Percentiles rank a stretch among this genome's conserved stretches.
Evolutionary conservation across 179 eudicot genomes (phyloP).

Genomic region (Nepenthes alata): DNA sequence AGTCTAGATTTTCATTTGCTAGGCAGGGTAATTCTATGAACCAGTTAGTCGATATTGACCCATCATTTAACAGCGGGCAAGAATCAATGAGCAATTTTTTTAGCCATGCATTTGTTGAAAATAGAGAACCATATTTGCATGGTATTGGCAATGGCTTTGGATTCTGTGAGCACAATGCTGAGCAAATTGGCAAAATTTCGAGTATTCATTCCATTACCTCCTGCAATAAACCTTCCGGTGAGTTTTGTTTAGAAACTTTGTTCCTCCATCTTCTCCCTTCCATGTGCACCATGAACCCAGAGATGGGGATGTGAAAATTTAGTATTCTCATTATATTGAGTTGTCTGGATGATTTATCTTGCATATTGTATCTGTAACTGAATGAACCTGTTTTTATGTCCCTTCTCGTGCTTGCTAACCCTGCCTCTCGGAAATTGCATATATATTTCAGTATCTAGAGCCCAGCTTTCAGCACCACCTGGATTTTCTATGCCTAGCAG

Average conservation of each 20-base stretch:
- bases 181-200: slow-evolving; percentile 27
- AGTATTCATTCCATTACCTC: slow-evolving; percentile 30
- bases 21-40: slow-evolving; percentile 56
- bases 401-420: slow-evolving; percentile 2
- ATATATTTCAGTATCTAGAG: slow-evolving; percentile 42
- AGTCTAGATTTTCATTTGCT: slow-evolving; percentile 97
- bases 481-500: slow-evolving; percentile 68
- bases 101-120: slow-evolving; percentile 32
- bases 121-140: slow-evolving; percentile 27
- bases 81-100: slow-evolving; percentile 18
- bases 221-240: slow-evolving; percentile 43
- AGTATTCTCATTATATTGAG: too few species aligned
- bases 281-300: not conserved
- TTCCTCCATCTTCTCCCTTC: not conserved
- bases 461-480: slow-evolving; percentile 83
- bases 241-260: slow-evolving; percentile 9
- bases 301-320: too few species aligned
- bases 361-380: not conserved
- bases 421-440: not conserved
- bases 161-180: slow-evolving; percentile 28
- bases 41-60: slow-evolving; percentile 22
- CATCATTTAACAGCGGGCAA: slow-evolving; percentile 33
- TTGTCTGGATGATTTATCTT: not conserved
- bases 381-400: not conserved
- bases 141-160: slow-evolving; percentile 33